Evolutionary conservation across 306 rosid species (phyloP).

Genomic region (Quercus alba): DNA sequence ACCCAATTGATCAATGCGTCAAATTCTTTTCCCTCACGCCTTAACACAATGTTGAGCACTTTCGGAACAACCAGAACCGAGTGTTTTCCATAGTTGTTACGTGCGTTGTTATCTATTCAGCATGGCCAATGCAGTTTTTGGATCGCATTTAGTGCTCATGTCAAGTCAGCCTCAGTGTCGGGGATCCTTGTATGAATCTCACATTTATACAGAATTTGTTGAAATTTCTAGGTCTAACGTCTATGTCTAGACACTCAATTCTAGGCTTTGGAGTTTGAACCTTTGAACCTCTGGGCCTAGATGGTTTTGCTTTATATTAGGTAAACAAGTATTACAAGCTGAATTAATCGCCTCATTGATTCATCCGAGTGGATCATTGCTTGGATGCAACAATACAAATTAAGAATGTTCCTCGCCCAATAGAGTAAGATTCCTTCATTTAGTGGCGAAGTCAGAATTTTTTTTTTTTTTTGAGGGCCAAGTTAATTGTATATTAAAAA

Average conservation of each 20-base stretch:
- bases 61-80: conserved; percentile 27
- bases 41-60: conserved; percentile 35
- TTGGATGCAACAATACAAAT: conserved; percentile 13
- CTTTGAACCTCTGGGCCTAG: too few species aligned
- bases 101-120: conserved; percentile 13
- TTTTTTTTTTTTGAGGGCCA: too few species aligned
- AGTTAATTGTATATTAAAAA: too few species aligned
- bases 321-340: too few species aligned
- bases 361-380: conserved; percentile 8
- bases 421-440: too few species aligned
- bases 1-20: conserved; percentile 22
- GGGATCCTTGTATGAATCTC: not conserved
- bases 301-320: too few species aligned
- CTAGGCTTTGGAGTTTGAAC: too few species aligned
- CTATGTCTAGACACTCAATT: too few species aligned
- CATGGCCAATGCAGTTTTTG: conserved; percentile 23
- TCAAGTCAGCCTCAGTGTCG: conserved; percentile 35
- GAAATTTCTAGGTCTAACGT: too few species aligned
- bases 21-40: conserved; percentile 35
- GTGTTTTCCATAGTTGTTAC: conserved; percentile 10
- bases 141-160: conserved; percentile 27
- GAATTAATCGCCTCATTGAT: not conserved
- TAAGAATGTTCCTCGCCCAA: too few species aligned
- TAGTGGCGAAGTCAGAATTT: fast-evolving
- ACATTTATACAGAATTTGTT: not conserved